phyloP scores from a whole-genome alignment of 306 rosid genomes.

The Aeschynomene evenia region DNA sequence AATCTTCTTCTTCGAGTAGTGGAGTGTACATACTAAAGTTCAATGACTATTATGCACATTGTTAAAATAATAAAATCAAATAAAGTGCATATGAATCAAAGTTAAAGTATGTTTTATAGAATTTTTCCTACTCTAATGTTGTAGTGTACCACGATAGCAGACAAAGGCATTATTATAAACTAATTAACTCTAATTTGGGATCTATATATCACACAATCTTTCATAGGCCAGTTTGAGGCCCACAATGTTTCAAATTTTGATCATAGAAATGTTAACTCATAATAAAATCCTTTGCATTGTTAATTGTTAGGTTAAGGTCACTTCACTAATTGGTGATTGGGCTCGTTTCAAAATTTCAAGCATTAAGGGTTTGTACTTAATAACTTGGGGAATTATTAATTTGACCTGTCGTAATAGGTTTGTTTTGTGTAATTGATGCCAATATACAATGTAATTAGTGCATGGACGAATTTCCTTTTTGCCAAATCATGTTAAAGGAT shows the following conservation, averaged over 20 bases:
- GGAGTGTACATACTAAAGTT: too few relatives aligned
- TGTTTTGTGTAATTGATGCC: not conserved
- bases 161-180: not conserved
- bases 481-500: not conserved
- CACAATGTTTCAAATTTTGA: slow-evolving; percentile 20
- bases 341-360: slow-evolving; percentile 7
- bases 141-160: not conserved
- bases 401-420: not conserved
- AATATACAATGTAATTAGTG: not conserved
- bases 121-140: too few relatives aligned
- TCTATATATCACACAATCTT: not conserved
- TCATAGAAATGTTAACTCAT: not conserved
- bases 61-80: too few relatives aligned
- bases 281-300: not conserved
- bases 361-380: not conserved
- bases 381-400: not conserved
- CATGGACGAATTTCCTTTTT: not conserved
- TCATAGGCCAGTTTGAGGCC: slow-evolving; percentile 28
- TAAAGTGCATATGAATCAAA: too few relatives aligned
- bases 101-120: too few relatives aligned
- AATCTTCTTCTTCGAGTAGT: too few relatives aligned
- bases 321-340: slow-evolving; percentile 38
- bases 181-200: not conserved
- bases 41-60: too few relatives aligned
- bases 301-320: slow-evolving; percentile 45